Percentiles rank a stretch among this genome's conserved stretches.
phyloP scores from a whole-genome alignment of 2,329 filamentous ascomycete species.

The Microdochium bolleyi region DNA sequence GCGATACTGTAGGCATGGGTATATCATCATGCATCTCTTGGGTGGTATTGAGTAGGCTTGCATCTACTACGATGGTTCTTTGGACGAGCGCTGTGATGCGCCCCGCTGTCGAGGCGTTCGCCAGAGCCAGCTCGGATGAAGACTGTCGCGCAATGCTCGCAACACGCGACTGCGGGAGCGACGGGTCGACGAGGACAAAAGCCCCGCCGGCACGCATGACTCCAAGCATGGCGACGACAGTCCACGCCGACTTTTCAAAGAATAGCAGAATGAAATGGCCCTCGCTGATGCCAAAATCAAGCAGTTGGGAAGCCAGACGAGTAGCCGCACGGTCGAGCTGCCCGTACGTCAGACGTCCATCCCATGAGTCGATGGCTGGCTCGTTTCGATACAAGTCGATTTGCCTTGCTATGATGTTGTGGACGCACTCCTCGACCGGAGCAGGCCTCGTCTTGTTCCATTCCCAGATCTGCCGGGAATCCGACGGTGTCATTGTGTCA shows the following conservation, averaged over 20 bases:
- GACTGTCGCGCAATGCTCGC: conserved; percentile 22
- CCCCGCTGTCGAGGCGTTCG: conserved; percentile 1
- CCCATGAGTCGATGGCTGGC: conserved; percentile 4
- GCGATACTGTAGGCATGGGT: background rate
- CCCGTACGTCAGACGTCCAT: conserved; percentile 2
- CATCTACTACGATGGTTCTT: background rate
- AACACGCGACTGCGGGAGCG: conserved; percentile 23
- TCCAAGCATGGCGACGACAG: conserved; percentile 8
- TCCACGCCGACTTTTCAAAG: conserved; percentile 10
- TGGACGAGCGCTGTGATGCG: background rate
- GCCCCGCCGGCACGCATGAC: conserved; percentile 7
- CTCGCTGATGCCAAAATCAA: background rate
- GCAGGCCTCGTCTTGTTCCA: background rate
- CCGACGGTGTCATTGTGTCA: background rate
- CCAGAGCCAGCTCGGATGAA: conserved; percentile 6
- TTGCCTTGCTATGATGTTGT: background rate
- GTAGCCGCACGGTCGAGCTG: conserved; percentile 1
- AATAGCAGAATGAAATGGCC: conserved; percentile 13
- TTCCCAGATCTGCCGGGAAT: background rate
- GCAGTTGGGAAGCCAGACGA: conserved; percentile 1
- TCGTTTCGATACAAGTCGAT: background rate
- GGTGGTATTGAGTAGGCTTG: background rate
- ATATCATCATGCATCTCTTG: background rate
- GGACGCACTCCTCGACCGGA: background rate
- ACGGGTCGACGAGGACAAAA: conserved; percentile 4